Evolutionary conservation across 2,329 filamentous ascomycete species (phyloP).

Genomic region (Fusarium sublunatum): DNA sequence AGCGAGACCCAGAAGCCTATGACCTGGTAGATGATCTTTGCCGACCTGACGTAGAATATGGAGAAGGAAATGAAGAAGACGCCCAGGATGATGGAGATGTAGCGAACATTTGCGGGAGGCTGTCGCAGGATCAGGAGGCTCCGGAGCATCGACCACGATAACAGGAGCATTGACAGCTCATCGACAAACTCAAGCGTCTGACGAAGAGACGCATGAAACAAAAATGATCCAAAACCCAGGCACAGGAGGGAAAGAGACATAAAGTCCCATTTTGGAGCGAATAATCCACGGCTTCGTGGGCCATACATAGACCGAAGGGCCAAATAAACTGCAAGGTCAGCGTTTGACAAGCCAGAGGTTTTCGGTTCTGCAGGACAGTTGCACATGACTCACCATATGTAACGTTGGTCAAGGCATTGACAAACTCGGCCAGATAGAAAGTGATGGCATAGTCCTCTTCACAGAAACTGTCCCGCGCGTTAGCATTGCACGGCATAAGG

Average conservation of each 20-base stretch:
- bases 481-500: constrained; percentile 11
- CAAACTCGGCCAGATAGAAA: constrained; percentile 57
- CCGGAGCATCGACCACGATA: constrained; percentile 64
- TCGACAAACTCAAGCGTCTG: constrained; percentile 61
- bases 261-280: constrained; percentile 52
- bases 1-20: constrained; percentile 53
- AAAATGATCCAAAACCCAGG: constrained; percentile 56
- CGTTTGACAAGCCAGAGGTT: background rate
- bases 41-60: constrained; percentile 56
- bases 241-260: constrained; percentile 56
- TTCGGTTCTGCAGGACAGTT: constrained; percentile 14
- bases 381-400: constrained; percentile 54
- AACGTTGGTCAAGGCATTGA: constrained; percentile 57
- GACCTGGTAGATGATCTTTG: constrained; percentile 58
- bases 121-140: constrained; percentile 59
- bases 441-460: constrained; percentile 63
- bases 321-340: constrained; percentile 53
- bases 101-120: constrained; percentile 47
- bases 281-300: constrained; percentile 46
- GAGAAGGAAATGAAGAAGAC: constrained; percentile 56
- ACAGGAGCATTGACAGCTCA: constrained; percentile 68
- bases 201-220: constrained; percentile 59
- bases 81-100: constrained; percentile 54
- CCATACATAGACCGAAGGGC: constrained; percentile 55
- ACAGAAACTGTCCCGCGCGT: constrained; percentile 49